phyloP scores from a whole-genome alignment of 176 grass and related monocot genomes.

The Saccharum officinarum region DNA sequence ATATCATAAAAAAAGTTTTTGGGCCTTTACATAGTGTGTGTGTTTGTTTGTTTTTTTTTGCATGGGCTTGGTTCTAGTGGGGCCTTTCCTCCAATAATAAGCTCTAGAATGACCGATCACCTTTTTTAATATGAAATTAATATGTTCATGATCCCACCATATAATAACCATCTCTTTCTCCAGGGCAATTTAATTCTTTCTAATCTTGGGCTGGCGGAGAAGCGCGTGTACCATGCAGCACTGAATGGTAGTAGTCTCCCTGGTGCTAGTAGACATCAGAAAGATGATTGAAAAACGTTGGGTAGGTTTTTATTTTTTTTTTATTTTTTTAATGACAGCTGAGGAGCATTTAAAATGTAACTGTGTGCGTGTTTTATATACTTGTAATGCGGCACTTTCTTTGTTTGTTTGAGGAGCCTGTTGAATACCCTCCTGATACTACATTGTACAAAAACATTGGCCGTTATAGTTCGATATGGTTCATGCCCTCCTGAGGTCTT shows the following conservation, averaged over 20 bases:
- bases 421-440: constrained; percentile 34
- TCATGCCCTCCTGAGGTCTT: background rate
- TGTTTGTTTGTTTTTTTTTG: too few relatives aligned
- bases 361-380: constrained; percentile 22
- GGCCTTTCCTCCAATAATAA: background rate
- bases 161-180: constrained; percentile 19
- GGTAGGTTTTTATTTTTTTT: too few relatives aligned
- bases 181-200: constrained; percentile 93
- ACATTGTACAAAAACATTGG: constrained; percentile 42
- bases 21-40: background rate
- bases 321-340: background rate
- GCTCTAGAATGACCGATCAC: background rate
- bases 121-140: background rate
- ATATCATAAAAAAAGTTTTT: background rate
- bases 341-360: constrained; percentile 38
- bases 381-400: constrained; percentile 24
- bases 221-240: constrained; percentile 80
- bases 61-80: background rate
- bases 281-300: constrained; percentile 74
- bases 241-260: constrained; percentile 74
- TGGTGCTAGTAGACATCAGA: constrained; percentile 64
- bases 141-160: background rate
- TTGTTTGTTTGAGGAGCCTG: constrained; percentile 23
- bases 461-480: constrained; percentile 10
- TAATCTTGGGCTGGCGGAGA: constrained; percentile 78